Evolutionary conservation across 2,329 filamentous ascomycete species (phyloP).

Genomic region (Ophiocordyceps robertsii): DNA sequence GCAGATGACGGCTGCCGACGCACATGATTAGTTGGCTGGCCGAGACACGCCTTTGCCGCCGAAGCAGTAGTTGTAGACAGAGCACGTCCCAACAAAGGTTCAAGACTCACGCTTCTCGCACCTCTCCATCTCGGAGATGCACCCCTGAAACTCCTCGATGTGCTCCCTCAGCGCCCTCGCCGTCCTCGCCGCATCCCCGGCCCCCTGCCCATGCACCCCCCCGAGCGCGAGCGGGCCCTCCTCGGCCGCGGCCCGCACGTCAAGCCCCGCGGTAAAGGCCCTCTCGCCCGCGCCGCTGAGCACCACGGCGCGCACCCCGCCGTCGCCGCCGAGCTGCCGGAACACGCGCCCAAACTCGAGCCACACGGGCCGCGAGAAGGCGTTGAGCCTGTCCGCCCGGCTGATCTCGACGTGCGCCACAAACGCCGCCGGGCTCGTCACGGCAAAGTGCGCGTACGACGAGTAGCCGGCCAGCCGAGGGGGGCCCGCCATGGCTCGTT

Average conservation of each 20-base stretch:
- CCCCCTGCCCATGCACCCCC: constrained; percentile 10
- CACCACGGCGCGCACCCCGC: constrained; percentile 62
- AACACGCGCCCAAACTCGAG: constrained; percentile 65
- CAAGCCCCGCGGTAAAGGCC: constrained; percentile 77
- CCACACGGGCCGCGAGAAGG: constrained; percentile 80
- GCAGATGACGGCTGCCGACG: constrained; percentile 55
- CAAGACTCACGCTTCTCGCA: constrained; percentile 73
- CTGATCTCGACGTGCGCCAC: constrained; percentile 92
- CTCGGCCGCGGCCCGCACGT: constrained; percentile 58
- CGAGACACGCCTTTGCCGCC: neutral
- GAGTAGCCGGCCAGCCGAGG: constrained; percentile 20
- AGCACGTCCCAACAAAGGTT: too few species aligned
- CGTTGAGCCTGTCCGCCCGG: constrained; percentile 74
- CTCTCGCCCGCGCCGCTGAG: constrained; percentile 69
- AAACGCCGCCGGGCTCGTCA: constrained; percentile 57
- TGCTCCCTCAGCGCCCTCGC: constrained; percentile 50
- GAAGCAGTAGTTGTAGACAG: neutral
- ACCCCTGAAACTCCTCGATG: constrained; percentile 69
- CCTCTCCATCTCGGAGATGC: constrained; percentile 61
- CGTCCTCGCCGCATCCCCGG: constrained; percentile 48
- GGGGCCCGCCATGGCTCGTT: too few species aligned
- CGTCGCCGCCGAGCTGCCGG: constrained; percentile 54
- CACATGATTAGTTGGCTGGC: neutral
- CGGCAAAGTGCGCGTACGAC: constrained; percentile 53
- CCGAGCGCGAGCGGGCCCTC: constrained; percentile 26